These are phyloP conservation scores for Gentiana dahurica DNA, from an alignment of 257 asterid genomes.

Conservation along the genomic window DNA sequence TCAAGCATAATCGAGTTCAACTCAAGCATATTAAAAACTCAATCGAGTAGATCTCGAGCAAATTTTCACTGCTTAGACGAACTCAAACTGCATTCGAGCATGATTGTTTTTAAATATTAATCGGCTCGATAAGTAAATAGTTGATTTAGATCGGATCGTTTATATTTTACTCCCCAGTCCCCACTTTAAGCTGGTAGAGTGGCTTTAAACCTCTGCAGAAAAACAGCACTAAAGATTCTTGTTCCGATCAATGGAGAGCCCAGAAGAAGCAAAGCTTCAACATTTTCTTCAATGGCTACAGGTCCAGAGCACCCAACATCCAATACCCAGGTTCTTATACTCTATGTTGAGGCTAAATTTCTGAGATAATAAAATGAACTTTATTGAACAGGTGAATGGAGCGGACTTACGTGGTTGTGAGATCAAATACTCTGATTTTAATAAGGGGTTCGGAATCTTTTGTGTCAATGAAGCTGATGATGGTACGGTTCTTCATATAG, in stretches of 20 bases:
- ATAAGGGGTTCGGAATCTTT: slow-evolving; percentile 73
- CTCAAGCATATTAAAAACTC: no score
- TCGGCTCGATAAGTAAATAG: no score
- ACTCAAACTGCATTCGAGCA: no score
- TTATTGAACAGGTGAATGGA: slow-evolving; percentile 53
- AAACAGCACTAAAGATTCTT: background rate
- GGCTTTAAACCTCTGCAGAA: background rate
- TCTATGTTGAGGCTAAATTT: background rate
- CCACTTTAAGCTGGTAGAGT: no score
- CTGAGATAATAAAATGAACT: background rate
- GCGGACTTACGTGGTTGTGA: slow-evolving; percentile 62
- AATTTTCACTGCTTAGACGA: no score
- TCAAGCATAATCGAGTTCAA: no score
- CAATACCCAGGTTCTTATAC: background rate
- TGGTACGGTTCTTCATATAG: slow-evolving; percentile 26
- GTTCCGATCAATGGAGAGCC: slow-evolving; percentile 35
- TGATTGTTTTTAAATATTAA: no score
- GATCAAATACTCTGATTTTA: slow-evolving; percentile 66
- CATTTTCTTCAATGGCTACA: slow-evolving; percentile 71
- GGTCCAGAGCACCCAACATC: slow-evolving; percentile 20
- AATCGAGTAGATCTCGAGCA: no score
- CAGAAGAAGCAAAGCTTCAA: slow-evolving; percentile 59
- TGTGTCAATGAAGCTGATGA: slow-evolving; percentile 40
- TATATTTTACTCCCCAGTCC: no score
- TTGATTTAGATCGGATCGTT: no score